A percentile compares a stretch with the other conserved stretches of the same genome.
Evolutionary conservation across 345 rosid species (phyloP).

Genomic region (Aethionema arabicum): DNA sequence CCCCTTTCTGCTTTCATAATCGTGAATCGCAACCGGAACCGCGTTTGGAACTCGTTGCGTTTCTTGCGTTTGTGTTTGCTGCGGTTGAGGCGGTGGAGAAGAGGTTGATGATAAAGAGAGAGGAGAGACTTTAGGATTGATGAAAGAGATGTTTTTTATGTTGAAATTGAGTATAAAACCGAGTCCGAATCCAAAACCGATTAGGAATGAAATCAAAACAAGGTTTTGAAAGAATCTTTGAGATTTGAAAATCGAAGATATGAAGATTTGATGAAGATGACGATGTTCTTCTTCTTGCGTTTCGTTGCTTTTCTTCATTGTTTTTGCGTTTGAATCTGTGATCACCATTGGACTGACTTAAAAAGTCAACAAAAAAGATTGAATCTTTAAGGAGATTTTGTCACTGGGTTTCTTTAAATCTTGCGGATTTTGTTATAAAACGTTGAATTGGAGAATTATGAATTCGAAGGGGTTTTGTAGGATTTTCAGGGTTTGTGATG

Average conservation of each 20-base stretch:
- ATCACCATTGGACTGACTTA: background rate
- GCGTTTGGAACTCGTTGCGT: background rate
- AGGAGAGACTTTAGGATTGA: slow-evolving; percentile 41
- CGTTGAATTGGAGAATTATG: slow-evolving; percentile 14
- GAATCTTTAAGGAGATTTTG: slow-evolving; percentile 22
- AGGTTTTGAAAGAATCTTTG: slow-evolving; percentile 39
- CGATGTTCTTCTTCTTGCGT: slow-evolving; percentile 24
- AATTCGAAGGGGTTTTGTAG: background rate
- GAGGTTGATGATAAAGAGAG: slow-evolving; percentile 13
- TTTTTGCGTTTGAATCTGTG: background rate
- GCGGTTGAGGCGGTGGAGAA: slow-evolving; percentile 14
- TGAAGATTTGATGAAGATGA: slow-evolving; percentile 28
- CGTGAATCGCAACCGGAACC: background rate
- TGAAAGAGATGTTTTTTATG: slow-evolving; percentile 41
- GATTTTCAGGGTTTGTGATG: slow-evolving; percentile 13
- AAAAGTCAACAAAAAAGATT: slow-evolving; percentile 3
- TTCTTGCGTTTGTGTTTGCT: background rate
- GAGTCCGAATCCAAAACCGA: slow-evolving; percentile 48
- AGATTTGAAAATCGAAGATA: slow-evolving; percentile 22
- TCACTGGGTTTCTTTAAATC: background rate
- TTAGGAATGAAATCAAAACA: slow-evolving; percentile 40
- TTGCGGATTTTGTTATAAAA: slow-evolving; percentile 13
- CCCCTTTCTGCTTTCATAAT: slow-evolving; percentile 16
- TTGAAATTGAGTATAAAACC: slow-evolving; percentile 41
- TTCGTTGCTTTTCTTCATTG: slow-evolving; percentile 17